Evolutionary conservation across 345 rosid species (phyloP).

Genomic region (Eucalyptus tenuipes): DNA sequence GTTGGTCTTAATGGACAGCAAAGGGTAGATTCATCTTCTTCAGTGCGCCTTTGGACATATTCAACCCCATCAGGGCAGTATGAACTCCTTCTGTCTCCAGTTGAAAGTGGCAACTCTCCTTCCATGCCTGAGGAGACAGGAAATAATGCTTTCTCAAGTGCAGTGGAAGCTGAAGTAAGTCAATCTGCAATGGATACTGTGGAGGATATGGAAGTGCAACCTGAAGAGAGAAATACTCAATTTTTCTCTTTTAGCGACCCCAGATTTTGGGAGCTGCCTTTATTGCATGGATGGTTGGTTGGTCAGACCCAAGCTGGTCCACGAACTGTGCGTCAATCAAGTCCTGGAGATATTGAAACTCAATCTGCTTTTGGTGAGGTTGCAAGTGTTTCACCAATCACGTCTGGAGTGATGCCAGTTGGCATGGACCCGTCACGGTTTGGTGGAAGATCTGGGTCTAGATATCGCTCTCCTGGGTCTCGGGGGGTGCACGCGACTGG

Average conservation of each 20-base stretch:
- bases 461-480: constrained; percentile 16
- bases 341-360: constrained; percentile 10
- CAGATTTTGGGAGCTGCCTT: constrained; percentile 53
- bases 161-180: constrained; percentile 18
- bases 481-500: constrained; percentile 5
- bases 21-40: constrained; percentile 32
- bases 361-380: constrained; percentile 6
- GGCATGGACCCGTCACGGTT: constrained; percentile 4
- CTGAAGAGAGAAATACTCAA: constrained; percentile 27
- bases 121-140: constrained; percentile 14
- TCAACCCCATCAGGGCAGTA: constrained; percentile 35
- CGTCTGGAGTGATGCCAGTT: constrained; percentile 1
- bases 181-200: constrained; percentile 10
- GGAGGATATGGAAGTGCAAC: constrained; percentile 33
- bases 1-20: constrained; percentile 22
- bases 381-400: background rate
- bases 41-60: constrained; percentile 32
- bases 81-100: constrained; percentile 41
- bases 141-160: constrained; percentile 14
- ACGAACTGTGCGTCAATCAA: constrained; percentile 3
- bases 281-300: constrained; percentile 64
- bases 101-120: constrained; percentile 33
- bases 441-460: constrained; percentile 23
- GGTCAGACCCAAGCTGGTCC: constrained; percentile 54
- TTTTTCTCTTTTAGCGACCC: constrained; percentile 35